Evolutionary conservation across 225 moss, liverwort and hornwort species (phyloP).

Genomic region (Thuidium tamariscinum): DNA sequence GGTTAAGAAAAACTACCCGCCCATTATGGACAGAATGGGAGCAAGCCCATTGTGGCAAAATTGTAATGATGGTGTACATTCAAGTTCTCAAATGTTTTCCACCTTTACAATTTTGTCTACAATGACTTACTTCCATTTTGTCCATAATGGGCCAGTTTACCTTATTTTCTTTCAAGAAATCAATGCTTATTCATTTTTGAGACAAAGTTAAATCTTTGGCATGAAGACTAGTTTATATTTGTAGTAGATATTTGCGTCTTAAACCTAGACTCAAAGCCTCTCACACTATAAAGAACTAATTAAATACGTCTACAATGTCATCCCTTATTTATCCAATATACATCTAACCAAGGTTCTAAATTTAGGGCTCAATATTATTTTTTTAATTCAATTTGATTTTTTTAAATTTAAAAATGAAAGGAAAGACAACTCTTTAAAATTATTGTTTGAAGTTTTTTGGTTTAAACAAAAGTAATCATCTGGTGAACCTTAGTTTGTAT

Average conservation of each 20-base stretch:
- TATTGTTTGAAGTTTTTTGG: not conserved
- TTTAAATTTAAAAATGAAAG: not conserved
- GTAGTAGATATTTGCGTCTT: not conserved
- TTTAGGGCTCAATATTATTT: fast-evolving
- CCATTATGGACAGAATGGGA: no score
- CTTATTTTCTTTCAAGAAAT: not conserved
- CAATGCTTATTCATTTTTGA: no score
- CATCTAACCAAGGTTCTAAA: not conserved
- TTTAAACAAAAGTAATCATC: no score
- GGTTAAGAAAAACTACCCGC: no score
- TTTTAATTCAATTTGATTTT: not conserved
- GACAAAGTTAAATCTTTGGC: not conserved
- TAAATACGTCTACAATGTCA: not conserved
- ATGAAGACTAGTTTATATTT: not conserved
- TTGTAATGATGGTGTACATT: no score
- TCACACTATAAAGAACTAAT: not conserved
- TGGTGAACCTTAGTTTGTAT: no score
- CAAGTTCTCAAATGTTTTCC: no score
- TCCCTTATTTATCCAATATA: not conserved
- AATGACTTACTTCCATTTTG: no score
- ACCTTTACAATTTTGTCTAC: no score
- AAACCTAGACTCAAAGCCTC: not conserved
- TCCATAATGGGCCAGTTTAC: no score
- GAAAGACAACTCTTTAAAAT: fast-evolving
- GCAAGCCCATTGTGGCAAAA: no score